These are phyloP conservation scores for Colletotrichum eleusines DNA, from an alignment of 2,329 filamentous ascomycete species.

Conservation along the genomic window DNA sequence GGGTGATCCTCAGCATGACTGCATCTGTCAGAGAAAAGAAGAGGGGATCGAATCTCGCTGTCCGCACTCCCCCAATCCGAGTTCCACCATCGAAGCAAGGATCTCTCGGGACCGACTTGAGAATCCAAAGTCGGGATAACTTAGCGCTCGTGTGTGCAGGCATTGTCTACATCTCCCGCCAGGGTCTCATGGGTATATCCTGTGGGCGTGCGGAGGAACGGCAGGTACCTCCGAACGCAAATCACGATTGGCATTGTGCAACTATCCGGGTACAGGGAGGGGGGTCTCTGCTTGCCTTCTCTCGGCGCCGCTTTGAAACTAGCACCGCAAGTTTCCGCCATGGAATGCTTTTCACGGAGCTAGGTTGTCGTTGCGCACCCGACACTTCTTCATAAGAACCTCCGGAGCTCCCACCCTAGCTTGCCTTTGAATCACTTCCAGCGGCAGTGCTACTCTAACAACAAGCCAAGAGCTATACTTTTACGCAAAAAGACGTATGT, in stretches of 20 bases:
- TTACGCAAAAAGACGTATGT: slow-evolving; percentile 23
- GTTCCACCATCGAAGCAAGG: slow-evolving; percentile 15
- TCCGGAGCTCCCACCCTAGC: slow-evolving; percentile 21
- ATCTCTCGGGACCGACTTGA: slow-evolving; percentile 23
- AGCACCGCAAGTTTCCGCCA: slow-evolving; percentile 16
- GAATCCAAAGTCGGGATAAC: slow-evolving; percentile 29
- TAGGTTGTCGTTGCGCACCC: slow-evolving; percentile 18
- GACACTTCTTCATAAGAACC: slow-evolving; percentile 37
- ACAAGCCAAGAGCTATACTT: slow-evolving; percentile 15
- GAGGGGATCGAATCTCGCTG: slow-evolving; percentile 5
- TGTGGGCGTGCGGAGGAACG: slow-evolving; percentile 21
- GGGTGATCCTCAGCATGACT: slow-evolving; percentile 31
- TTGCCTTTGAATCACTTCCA: neutral
- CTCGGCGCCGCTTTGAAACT: slow-evolving; percentile 37
- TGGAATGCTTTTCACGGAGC: slow-evolving; percentile 22
- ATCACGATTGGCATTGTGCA: no score
- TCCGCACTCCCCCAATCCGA: slow-evolving; percentile 37
- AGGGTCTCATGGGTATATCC: slow-evolving; percentile 22
- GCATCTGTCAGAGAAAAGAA: slow-evolving; percentile 18
- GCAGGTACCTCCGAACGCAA: slow-evolving; percentile 30
- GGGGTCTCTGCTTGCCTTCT: slow-evolving; percentile 13
- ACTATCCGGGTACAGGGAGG: no score
- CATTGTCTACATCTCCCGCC: slow-evolving; percentile 13
- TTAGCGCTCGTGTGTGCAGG: slow-evolving; percentile 34
- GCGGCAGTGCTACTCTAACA: slow-evolving; percentile 7